Percentiles rank a stretch among this genome's conserved stretches.
phyloP scores from a whole-genome alignment of 352 stramenopile species.

The Phytophthora nicotianae region DNA sequence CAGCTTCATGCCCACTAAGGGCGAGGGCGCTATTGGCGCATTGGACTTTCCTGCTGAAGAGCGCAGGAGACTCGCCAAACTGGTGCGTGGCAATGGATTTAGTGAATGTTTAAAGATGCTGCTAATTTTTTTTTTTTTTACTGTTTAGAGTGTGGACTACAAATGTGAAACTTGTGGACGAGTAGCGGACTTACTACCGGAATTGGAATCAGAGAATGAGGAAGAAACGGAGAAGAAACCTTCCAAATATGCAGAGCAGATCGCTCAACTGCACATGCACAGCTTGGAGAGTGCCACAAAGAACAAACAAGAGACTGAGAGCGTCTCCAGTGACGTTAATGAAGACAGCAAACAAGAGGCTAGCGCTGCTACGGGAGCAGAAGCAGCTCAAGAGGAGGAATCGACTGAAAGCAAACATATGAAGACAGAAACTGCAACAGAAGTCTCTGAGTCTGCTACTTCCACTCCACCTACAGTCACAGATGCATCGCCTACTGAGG shows the following conservation, averaged over 20 bases:
- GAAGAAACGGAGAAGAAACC: conserved; percentile 38
- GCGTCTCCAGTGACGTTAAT: neutral
- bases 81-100: conserved; percentile 39
- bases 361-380: neutral
- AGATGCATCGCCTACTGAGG: conserved; percentile 6
- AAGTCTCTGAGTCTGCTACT: conserved; percentile 5
- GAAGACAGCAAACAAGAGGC: conserved; percentile 6
- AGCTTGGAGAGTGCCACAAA: conserved; percentile 49
- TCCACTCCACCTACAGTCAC: conserved; percentile 1
- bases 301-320: conserved; percentile 18
- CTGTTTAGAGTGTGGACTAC: conserved; percentile 68
- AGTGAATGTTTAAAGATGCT: neutral
- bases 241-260: conserved; percentile 81
- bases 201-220: conserved; percentile 37
- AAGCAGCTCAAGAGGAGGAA: conserved; percentile 3
- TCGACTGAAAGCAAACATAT: conserved; percentile 10
- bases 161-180: conserved; percentile 78
- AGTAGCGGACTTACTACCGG: conserved; percentile 70
- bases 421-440: conserved; percentile 7
- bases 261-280: conserved; percentile 84
- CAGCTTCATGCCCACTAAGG: conserved; percentile 95
- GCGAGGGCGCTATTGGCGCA: conserved; percentile 82
- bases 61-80: conserved; percentile 59
- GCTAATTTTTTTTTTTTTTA: conserved; percentile 1
- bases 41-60: conserved; percentile 79